Evolutionary conservation across 1,284 basidiomycete genomes (phyloP).

Genomic region (Cystobasidium pallidum): DNA sequence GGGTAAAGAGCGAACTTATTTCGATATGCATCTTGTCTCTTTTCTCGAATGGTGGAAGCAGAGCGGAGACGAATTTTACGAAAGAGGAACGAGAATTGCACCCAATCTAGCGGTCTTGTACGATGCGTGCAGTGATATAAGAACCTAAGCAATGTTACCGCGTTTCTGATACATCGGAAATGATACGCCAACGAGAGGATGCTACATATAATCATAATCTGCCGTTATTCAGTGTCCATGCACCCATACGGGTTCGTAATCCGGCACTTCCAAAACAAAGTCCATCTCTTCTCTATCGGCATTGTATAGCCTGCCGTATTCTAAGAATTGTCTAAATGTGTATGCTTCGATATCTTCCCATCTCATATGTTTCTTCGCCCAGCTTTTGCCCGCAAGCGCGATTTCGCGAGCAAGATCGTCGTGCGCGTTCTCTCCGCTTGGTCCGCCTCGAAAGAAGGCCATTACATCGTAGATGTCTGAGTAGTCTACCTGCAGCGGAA

Average conservation of each 20-base stretch:
- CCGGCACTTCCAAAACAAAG: slow-evolving; percentile 28
- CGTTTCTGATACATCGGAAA: neutral
- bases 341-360: slow-evolving; percentile 59
- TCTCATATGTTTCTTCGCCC: slow-evolving; percentile 56
- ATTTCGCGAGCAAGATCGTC: slow-evolving; percentile 51
- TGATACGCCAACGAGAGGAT: neutral
- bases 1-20: slow-evolving; percentile 22
- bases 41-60: slow-evolving; percentile 34
- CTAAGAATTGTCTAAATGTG: slow-evolving; percentile 48
- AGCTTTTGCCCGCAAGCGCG: slow-evolving; percentile 49
- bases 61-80: slow-evolving; percentile 23
- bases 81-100: slow-evolving; percentile 11
- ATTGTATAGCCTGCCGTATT: slow-evolving; percentile 51
- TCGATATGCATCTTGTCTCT: slow-evolving; percentile 17
- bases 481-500: slow-evolving; percentile 59
- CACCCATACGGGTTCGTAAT: slow-evolving; percentile 32
- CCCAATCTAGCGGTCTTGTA: slow-evolving; percentile 22
- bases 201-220: neutral
- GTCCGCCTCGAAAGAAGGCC: slow-evolving; percentile 46
- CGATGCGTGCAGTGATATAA: slow-evolving; percentile 25
- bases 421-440: slow-evolving; percentile 52
- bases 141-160: neutral
- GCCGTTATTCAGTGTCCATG: neutral
- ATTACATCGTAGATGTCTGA: slow-evolving; percentile 60
- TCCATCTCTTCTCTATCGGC: slow-evolving; percentile 47